Evolutionary conservation across 164 flowering plant species (phyloP), one percentile per base, ranked within the genome.

Genomic region (Pachysandra terminalis): DNA sequence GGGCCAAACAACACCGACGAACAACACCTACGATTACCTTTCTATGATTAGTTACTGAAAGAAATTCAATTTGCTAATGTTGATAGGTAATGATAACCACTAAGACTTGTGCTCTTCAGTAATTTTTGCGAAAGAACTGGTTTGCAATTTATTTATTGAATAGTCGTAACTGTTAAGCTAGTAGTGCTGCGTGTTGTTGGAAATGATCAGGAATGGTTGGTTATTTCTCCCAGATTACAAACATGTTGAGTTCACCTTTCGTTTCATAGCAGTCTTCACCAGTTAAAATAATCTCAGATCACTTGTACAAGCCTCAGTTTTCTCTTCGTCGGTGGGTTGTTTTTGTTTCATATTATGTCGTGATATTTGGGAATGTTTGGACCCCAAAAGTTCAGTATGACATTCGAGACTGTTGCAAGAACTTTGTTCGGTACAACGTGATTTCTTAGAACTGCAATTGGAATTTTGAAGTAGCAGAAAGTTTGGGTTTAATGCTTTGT

Each of bases 81-180:
- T 49, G 51, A 19, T 49, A 27, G 56, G 27, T 68, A 40, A 5
- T 5, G 10, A 10, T 52, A n/a, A 12, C 24, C 24, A 5, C 45
- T 26, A 56, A 19, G 12, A 21, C 51, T 60, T 56, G 67, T 66
- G 27, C 37, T 40, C 5, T 35, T 64, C 56, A 25, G 65, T 24
- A 49, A 7, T 22, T 53, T 40, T 5, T 51, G 22, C 54, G 37
- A 63, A 57, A 35, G 62, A 1, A 56, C 16, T 63, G 27, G 65
- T 68, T 37, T 59, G 55, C 9, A 48, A 63, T 63, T 64, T 45
- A 24, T 49, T 19, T 49, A 64, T 40, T 10, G 52, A 19, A 51
- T 21, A 45, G 25, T 19, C 49, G 58, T 25, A 49, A 68, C 22
- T 26, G 12, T 17, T 16, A 22, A 49, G 58, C 57, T 60, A 27